phyloP scores from a whole-genome alignment of 176 grass and related monocot genomes.

The Puya raimondii region DNA sequence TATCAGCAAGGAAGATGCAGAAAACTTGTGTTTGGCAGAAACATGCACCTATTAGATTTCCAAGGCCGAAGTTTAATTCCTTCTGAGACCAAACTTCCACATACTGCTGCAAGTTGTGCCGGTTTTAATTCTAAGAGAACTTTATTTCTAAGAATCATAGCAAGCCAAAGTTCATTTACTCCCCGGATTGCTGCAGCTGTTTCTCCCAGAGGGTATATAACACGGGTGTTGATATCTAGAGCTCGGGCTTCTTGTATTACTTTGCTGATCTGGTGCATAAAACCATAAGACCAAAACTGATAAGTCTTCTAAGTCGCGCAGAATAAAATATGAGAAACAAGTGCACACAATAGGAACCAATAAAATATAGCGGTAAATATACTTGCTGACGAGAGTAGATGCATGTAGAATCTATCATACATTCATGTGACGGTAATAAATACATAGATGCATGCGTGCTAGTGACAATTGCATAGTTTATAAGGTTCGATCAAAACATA shows the following conservation, averaged over 20 bases:
- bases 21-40: conserved; percentile 1
- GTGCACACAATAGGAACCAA: not conserved
- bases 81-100: conserved; percentile 97
- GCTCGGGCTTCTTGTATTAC: conserved; percentile 93
- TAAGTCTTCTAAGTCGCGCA: not conserved
- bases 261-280: conserved; percentile 68
- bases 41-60: conserved; percentile 68
- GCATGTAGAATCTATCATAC: no score
- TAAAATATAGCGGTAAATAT: no score
- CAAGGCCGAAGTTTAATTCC: conserved; percentile 92
- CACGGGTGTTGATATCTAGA: conserved; percentile 74
- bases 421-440: no score
- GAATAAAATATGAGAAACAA: not conserved
- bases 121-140: conserved; percentile 83
- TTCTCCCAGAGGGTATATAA: conserved; percentile 94
- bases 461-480: no score
- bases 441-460: no score
- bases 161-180: conserved; percentile 96
- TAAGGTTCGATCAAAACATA: not conserved
- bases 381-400: no score
- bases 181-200: conserved; percentile 86
- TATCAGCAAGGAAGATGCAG: not conserved
- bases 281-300: conserved; percentile 14
- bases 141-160: conserved; percentile 88
- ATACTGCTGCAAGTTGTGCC: conserved; percentile 83